These are phyloP conservation scores for Schizonepeta tenuifolia DNA, from an alignment of 257 asterid species.

Conservation along the genomic window DNA sequence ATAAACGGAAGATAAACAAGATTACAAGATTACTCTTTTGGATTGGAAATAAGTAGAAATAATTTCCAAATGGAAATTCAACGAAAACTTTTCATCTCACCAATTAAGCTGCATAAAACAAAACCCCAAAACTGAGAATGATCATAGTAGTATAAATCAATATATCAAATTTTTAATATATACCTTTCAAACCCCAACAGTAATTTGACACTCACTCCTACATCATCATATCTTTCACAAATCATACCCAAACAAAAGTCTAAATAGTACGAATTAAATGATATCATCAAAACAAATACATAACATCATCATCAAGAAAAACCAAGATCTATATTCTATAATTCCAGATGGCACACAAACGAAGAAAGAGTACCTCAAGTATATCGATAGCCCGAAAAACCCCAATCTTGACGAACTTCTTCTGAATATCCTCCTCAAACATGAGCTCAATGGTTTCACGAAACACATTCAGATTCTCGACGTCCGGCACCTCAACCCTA, in stretches of 20 bases:
- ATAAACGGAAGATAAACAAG: neutral
- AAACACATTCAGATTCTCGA: constrained; percentile 71
- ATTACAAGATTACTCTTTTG: neutral
- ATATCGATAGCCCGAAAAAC: constrained; percentile 72
- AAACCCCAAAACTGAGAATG: constrained; percentile 1
- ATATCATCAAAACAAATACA: constrained; percentile 5
- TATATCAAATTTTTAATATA: neutral
- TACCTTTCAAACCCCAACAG: constrained; percentile 27
- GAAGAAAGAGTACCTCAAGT: constrained; percentile 68
- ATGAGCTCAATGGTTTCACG: constrained; percentile 84
- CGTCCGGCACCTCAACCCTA: constrained; percentile 91
- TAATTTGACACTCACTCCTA: constrained; percentile 2
- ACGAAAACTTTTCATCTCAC: neutral
- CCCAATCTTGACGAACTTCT: constrained; percentile 68
- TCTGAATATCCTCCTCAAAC: constrained; percentile 78
- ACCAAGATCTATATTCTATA: constrained; percentile 23
- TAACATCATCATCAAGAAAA: constrained; percentile 6
- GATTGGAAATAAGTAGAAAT: neutral
- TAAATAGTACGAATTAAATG: constrained; percentile 9
- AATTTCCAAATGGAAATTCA: neutral
- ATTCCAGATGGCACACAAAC: neutral
- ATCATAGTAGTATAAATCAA: neutral
- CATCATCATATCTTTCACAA: neutral
- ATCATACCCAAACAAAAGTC: constrained; percentile 21
- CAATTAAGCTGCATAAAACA: neutral